These are phyloP conservation scores for Verruconis gallopava DNA, from an alignment of 2,329 filamentous ascomycete genomes.

Conservation along the genomic window DNA sequence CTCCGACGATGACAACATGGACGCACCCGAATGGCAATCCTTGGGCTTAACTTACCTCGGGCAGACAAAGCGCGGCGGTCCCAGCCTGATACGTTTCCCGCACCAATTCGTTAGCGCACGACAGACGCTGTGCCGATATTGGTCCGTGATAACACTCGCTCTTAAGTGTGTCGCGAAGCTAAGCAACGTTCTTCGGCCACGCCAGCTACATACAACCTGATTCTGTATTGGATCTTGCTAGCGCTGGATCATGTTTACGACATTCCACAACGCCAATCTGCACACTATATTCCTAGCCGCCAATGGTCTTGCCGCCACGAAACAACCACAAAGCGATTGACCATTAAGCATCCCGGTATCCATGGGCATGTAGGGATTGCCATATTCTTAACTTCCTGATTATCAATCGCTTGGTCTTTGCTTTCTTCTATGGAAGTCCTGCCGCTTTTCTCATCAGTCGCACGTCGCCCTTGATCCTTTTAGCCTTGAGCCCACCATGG, in stretches of 20 bases:
- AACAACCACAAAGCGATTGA: background rate
- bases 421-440: background rate
- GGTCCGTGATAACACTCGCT: background rate
- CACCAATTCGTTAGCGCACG: background rate
- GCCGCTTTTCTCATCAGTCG: background rate
- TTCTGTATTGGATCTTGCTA: background rate
- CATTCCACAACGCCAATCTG: background rate
- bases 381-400: background rate
- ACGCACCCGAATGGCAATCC: too few relatives aligned
- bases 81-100: too few relatives aligned
- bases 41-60: too few relatives aligned
- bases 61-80: too few relatives aligned
- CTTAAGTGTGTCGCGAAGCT: background rate
- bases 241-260: background rate
- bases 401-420: background rate
- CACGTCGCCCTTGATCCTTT: background rate
- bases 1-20: too few relatives aligned
- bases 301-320: background rate
- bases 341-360: background rate
- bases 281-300: background rate
- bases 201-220: too few relatives aligned
- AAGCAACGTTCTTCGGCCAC: too few relatives aligned
- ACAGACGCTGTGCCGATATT: background rate
- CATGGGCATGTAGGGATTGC: background rate
- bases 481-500: constrained; percentile 4